Evolutionary conservation across 1,284 basidiomycete genomes (phyloP), one percentile per base, ranked within the genome.

Genomic region (Chondrostereum purpureum): DNA sequence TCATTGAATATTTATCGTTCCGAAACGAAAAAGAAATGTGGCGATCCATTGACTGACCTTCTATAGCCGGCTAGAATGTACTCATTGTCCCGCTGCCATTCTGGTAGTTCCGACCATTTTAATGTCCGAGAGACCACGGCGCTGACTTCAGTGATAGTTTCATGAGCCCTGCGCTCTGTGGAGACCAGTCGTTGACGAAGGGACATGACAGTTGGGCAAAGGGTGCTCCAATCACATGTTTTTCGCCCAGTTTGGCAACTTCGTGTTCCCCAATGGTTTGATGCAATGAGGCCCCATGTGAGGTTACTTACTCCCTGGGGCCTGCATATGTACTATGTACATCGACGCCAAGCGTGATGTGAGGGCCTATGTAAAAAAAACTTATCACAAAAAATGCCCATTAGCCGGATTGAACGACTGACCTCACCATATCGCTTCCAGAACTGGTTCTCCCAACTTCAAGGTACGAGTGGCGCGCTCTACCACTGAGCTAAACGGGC

Each of bases 61-160:
- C 88, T 69, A 60, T 92, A 92, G 2, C 89, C 89, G 18, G 63
- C 67, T 49, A 78, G 45, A 52, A 92, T 86, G 58, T 77, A 84
- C 52, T 86, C 82, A 54, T 91, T 91, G 62, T 91, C 85, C 52
- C 65, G 73, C 59, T 79, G 79, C 83, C 82, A 88, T 31, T 73
- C 71, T 39, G 78, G 75, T 41, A 85, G 67, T 46, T 83, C 78
- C n/a, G 63, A 49, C 77, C 79, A 86, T n/a, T 65, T 67, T 43
- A 83, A 54, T 13, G 77, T 82, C 51, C 51, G 52, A 12, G 51
- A 46, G 22, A 23, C 34, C 37, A 46, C 23, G 13, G 4, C 22
- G 5, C 12, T 22, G 39, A 22, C 21, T 13, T 41, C 18, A 4
- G n/a, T 21, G n/a, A 19, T 23, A n/a, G 10, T n/a, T 40, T 23